Evolutionary conservation across 306 rosid genomes (phyloP).

Genomic region (Hippophae rhamnoides): DNA sequence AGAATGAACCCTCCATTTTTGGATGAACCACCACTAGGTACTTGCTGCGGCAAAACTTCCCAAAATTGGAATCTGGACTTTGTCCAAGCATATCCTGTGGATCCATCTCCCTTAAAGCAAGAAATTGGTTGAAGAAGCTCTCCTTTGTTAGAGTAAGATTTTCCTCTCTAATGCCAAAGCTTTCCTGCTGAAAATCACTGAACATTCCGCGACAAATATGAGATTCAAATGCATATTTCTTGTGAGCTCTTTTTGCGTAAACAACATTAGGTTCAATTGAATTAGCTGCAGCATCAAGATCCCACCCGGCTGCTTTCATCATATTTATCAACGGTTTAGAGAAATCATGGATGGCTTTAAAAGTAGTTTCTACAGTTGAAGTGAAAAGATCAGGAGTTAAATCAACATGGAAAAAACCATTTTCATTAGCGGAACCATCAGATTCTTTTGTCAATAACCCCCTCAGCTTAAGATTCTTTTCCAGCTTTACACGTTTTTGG

Average conservation of each 20-base stretch:
- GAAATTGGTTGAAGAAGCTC: constrained; percentile 79
- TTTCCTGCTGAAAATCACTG: constrained; percentile 84
- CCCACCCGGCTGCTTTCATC: constrained; percentile 99
- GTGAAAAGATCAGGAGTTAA: constrained; percentile 78
- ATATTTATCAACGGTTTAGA: constrained; percentile 95
- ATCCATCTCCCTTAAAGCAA: constrained; percentile 79
- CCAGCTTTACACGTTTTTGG: constrained; percentile 69
- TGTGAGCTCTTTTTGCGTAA: constrained; percentile 94
- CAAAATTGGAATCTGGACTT: constrained; percentile 83
- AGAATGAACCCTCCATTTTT: constrained; percentile 95
- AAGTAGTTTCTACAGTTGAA: constrained; percentile 70
- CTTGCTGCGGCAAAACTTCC: constrained; percentile 87
- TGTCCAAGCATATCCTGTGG: constrained; percentile 92
- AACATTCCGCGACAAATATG: constrained; percentile 94
- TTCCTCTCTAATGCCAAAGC: constrained; percentile 54
- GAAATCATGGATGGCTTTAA: constrained; percentile 89
- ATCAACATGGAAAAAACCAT: constrained; percentile 64
- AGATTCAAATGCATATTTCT: constrained; percentile 96
- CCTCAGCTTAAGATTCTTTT: constrained; percentile 90
- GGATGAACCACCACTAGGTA: constrained; percentile 85
- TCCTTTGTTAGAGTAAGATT: constrained; percentile 41
- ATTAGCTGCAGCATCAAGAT: constrained; percentile 95
- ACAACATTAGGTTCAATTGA: constrained; percentile 71
- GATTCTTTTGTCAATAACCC: constrained; percentile 86
- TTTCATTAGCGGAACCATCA: constrained; percentile 45